Base-by-base conservation (phyloP, 2,329 filamentous ascomycete genomes). In the Dactylellina cionopaga region DNA sequence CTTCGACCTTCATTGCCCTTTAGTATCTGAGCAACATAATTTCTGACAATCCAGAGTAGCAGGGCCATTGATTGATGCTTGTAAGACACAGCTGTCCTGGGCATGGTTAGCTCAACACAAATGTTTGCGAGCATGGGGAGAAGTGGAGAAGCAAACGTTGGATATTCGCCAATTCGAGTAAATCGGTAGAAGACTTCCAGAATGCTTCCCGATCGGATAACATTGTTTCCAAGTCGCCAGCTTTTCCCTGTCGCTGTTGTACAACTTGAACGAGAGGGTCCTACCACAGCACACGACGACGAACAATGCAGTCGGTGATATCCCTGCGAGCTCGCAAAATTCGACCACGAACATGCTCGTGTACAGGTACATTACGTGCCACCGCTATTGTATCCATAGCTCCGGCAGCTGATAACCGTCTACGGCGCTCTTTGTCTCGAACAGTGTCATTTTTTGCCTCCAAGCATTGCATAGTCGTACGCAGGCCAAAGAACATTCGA, bases 211-310 rank as follows among this genome's bases (percentile, higher is more conserved):
- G 17, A 64, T 71, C 44, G 24, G 47, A 37, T 13, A 41, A 51
- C 51, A 46, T 43, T 58, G 43, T 44, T 58, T 31, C 54, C 35
- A 44, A 17, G 43, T 44, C 47, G 35, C 29, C 29, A 19, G 25
- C 24, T 37, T 54, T 59, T 47, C 52, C 62, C 41, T 51, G 44
- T 49, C 47, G 27, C 43, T 52, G 43, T 63, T 59, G 59, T 43
- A 58, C 66, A 49, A 64, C 58, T 63, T 13, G 66, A 63, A 58
- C 58, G 58, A 62, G 47, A 70, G 22, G 55, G 31, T 55, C 51
- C 41, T 27, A 41, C 51, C 17, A 49, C 62, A 65, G 31, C 47
- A 24, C 47, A 46, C 47, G 47, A 65, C n/a, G n/a, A n/a, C 51
- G 51, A 56, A 65, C 62, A 56, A 10, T 65, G 60, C 60, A 65